Conservation (phyloP, 257 asterid genomes). For the Galeopsis tetrahit region DNA sequence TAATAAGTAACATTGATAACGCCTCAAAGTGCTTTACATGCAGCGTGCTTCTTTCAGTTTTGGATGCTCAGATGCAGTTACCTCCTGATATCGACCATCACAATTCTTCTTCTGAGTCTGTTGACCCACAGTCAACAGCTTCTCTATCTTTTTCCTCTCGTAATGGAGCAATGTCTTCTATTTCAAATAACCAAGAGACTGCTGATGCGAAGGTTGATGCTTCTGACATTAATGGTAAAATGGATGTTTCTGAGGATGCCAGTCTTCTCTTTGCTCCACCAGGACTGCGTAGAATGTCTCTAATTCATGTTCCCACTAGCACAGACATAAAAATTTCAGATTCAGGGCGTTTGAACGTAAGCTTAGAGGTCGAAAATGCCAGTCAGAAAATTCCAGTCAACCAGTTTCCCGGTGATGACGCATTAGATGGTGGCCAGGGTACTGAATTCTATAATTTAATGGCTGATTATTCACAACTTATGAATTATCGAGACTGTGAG, state of each 20-base stretch:
- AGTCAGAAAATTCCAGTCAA: constrained; percentile 37
- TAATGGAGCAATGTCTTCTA: constrained; percentile 53
- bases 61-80: constrained; percentile 89
- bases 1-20: constrained; percentile 33
- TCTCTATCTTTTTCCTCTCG: constrained; percentile 47
- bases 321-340: constrained; percentile 49
- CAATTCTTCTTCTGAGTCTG: constrained; percentile 50
- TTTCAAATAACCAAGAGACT: constrained; percentile 58
- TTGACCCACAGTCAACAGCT: constrained; percentile 49
- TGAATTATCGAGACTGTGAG: constrained; percentile 80
- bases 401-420: constrained; percentile 38
- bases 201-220: constrained; percentile 62
- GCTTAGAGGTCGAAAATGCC: constrained; percentile 42
- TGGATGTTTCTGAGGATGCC: constrained; percentile 74
- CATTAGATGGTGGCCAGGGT: constrained; percentile 44
- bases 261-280: constrained; percentile 87
- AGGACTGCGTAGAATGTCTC: constrained; percentile 68
- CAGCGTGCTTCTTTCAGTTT: constrained; percentile 95
- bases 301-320: constrained; percentile 55
- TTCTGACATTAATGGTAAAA: constrained; percentile 50
- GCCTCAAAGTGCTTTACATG: constrained; percentile 40
- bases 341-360: constrained; percentile 43
- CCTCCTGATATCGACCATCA: constrained; percentile 77
- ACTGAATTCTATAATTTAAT: constrained; percentile 53
- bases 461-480: constrained; percentile 81